Base-by-base conservation (phyloP, 139 green algal genomes). In the Diplosphaera chodatii region DNA sequence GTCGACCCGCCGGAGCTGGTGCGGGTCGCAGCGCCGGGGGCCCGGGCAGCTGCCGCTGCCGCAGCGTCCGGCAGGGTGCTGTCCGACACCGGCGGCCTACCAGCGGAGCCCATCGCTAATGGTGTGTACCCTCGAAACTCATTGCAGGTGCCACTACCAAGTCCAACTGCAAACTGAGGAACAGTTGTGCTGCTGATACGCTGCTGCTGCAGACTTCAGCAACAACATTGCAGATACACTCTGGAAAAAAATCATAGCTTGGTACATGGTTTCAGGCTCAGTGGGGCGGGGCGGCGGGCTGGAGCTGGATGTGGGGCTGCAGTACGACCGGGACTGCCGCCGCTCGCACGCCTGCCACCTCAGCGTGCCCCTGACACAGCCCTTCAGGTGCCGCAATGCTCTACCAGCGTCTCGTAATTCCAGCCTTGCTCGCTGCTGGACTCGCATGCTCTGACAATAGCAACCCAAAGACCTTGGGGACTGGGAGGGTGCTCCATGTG, bases 301-400 rank as follows among this genome's bases (percentile, higher is more conserved):
- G 15, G 66, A 85, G 69, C 27, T 86, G n/a, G 66, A 78, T 27
- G 69, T 80, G 31, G 69, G n/a, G 21, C 25, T 86, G 37, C 67
- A 84, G 40, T 86, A 86, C 25, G 28, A 73, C 27, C 55, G 56
- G 21, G 80, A 78, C 37, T 86, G 80, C 72, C 73, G 71, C 15
- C 67, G 80, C 15, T 76, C 77, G n/a, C 78, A 85, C 64, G 63
- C 55, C 34, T 29, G 74, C 10, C 34, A 75, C 40, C 72, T 86
- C 32, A 23, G 56, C 0, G 32, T 82, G 0, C 69, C 74, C 0
- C n/a, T 86, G 27, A 55, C 40, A 4, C 67, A 72, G n/a, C 74
- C 80, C 3, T 82, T 86, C 33, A 79, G 74, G 74, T 79, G 34
- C 1, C 2, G n/a, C n/a, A n/a, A n/a, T n/a, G n/a, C n/a, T n/a